These are phyloP conservation scores for Saturnispora diversa DNA, from an alignment of 805 yeast genomes.

Conservation along the genomic window DNA sequence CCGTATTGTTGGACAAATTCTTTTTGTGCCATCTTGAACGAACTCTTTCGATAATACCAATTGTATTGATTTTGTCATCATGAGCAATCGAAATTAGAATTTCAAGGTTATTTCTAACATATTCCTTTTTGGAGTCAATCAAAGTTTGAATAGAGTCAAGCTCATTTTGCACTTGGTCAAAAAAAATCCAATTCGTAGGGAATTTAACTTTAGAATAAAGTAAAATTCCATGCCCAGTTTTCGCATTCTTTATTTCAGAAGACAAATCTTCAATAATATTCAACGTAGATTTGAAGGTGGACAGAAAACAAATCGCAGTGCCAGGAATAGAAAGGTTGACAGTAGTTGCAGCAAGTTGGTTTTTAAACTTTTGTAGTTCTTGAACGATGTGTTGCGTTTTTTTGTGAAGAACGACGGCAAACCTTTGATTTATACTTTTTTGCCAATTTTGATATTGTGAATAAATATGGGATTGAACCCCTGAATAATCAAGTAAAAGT, in stretches of 20 bases:
- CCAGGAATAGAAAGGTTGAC: constrained; percentile 33
- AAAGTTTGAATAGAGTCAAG: constrained; percentile 6
- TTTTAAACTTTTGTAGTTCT: constrained; percentile 29
- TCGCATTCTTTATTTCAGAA: constrained; percentile 19
- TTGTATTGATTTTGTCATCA: constrained; percentile 4
- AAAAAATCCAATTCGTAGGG: constrained; percentile 47
- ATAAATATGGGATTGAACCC: constrained; percentile 43
- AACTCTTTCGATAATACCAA: background rate
- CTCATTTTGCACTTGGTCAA: constrained; percentile 55
- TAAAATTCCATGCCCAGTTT: constrained; percentile 25
- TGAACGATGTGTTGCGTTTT: constrained; percentile 27
- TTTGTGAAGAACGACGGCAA: constrained; percentile 33
- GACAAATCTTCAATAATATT: constrained; percentile 17
- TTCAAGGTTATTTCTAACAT: constrained; percentile 6
- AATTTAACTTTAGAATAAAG: constrained; percentile 39
- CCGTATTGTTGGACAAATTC: constrained; percentile 37
- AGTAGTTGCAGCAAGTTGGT: constrained; percentile 30
- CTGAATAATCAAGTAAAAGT: constrained; percentile 37
- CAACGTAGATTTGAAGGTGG: constrained; percentile 27
- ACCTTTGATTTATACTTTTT: constrained; percentile 33
- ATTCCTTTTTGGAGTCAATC: background rate
- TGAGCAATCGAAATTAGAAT: constrained; percentile 6
- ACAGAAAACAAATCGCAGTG: constrained; percentile 33
- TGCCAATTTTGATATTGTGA: constrained; percentile 54
- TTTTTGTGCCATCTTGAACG: constrained; percentile 10